These are phyloP conservation scores for Aspergillus carbonarius DNA, from an alignment of 2,329 filamentous ascomycete genomes.

Conservation along the genomic window DNA sequence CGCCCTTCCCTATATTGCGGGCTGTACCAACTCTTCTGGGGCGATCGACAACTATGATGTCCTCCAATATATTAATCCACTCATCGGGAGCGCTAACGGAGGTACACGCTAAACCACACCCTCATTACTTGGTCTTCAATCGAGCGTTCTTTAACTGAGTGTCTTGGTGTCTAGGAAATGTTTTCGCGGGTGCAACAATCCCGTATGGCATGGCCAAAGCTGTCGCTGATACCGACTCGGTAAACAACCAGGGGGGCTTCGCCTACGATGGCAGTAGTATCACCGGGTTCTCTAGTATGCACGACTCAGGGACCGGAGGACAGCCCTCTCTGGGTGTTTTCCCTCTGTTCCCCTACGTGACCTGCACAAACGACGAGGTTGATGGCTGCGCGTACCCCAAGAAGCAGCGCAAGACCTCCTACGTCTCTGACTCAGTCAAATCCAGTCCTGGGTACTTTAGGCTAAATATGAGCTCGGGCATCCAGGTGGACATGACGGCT, in stretches of 20 bases:
- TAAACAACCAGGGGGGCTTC: constrained; percentile 56
- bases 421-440: constrained; percentile 53
- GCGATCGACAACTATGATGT: constrained; percentile 38
- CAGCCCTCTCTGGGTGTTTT: constrained; percentile 70
- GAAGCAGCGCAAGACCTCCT: constrained; percentile 48
- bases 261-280: constrained; percentile 52
- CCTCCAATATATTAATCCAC: constrained; percentile 49
- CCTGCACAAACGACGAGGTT: constrained; percentile 60
- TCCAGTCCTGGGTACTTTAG: constrained; percentile 66
- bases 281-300: constrained; percentile 53
- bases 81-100: constrained; percentile 56
- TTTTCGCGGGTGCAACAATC: constrained; percentile 56
- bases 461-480: constrained; percentile 57
- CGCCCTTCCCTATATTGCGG: constrained; percentile 9
- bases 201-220: constrained; percentile 59
- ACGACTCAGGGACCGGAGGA: constrained; percentile 52
- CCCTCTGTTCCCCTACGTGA: constrained; percentile 65
- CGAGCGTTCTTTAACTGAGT: neutral
- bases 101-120: constrained; percentile 23
- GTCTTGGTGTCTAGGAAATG: constrained; percentile 46
- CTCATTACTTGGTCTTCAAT: neutral
- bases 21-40: constrained; percentile 14
- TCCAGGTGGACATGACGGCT: constrained; percentile 66
- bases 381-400: constrained; percentile 63
- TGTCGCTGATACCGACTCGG: constrained; percentile 54